Percentiles rank a stretch among this genome's conserved stretches.
Evolutionary conservation across 495 filamentous ascomycete genomes (phyloP).

Genomic region (Xylaria venustula): DNA sequence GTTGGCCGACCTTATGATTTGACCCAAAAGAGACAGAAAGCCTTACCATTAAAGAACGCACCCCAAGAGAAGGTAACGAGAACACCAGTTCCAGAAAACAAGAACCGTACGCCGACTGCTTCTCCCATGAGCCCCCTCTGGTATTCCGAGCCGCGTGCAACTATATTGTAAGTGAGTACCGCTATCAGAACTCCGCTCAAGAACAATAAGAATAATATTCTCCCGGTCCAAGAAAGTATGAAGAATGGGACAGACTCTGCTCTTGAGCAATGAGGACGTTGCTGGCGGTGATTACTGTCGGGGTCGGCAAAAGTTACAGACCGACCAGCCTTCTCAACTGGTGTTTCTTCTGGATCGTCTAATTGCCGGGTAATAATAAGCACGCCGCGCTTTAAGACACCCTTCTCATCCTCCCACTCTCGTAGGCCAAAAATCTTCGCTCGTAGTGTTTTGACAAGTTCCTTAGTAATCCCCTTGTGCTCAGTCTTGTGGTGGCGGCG

Average conservation of each 20-base stretch:
- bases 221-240: conserved; percentile 26
- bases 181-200: conserved; percentile 22
- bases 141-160: conserved; percentile 22
- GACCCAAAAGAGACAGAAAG: not conserved
- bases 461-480: not conserved
- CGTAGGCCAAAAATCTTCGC: conserved; percentile 1
- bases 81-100: conserved; percentile 29
- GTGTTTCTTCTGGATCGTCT: conserved; percentile 11
- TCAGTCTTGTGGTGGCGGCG: conserved; percentile 4
- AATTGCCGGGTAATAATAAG: conserved; percentile 15
- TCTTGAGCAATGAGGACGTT: not conserved
- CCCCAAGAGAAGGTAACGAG: conserved; percentile 34
- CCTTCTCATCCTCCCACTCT: conserved; percentile 18
- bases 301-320: conserved; percentile 12
- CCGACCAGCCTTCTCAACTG: conserved; percentile 14
- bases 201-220: conserved; percentile 21
- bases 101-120: conserved; percentile 32
- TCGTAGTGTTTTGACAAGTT: not conserved
- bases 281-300: not conserved
- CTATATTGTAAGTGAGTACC: conserved; percentile 26
- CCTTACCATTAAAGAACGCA: conserved; percentile 31
- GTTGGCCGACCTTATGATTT: conserved; percentile 7
- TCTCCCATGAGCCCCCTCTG: conserved; percentile 25
- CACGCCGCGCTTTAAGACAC: conserved; percentile 14
- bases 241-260: conserved; percentile 24